Evolutionary conservation across 139 green algal species (phyloP).

Genomic region (Microglena sp.): DNA sequence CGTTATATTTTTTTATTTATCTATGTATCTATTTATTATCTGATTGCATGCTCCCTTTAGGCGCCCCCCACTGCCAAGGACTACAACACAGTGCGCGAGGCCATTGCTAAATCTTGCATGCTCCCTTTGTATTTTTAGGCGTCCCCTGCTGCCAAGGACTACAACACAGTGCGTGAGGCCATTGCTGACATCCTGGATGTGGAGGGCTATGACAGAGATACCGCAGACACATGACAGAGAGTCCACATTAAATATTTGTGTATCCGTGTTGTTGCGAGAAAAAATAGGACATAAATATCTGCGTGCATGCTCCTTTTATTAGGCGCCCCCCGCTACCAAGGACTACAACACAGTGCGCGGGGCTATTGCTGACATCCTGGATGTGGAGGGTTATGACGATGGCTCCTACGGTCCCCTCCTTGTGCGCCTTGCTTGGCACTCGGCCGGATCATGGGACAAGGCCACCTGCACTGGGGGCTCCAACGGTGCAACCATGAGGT

Average conservation of each 20-base stretch:
- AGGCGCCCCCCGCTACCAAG: constrained; percentile 7
- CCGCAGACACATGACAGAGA: too few species aligned
- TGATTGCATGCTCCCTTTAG: too few species aligned
- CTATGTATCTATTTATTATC: too few species aligned
- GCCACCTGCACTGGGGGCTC: constrained; percentile 58
- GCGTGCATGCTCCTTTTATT: background rate
- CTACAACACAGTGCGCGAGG: constrained; percentile 57
- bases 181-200: constrained; percentile 59
- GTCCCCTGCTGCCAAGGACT: constrained; percentile 39
- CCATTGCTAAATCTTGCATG: constrained; percentile 58
- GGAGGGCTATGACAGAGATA: constrained; percentile 70
- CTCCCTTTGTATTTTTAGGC: too few species aligned
- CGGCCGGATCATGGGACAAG: constrained; percentile 77
- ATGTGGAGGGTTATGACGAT: constrained; percentile 70
- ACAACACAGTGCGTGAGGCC: constrained; percentile 50
- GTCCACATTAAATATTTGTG: too few species aligned
- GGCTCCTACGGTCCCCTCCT: constrained; percentile 65
- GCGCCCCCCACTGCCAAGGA: constrained; percentile 41
- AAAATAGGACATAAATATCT: background rate
- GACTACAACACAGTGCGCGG: constrained; percentile 65
- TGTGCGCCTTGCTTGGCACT: constrained; percentile 76
- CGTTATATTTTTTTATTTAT: too few species aligned
- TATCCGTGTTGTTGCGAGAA: too few species aligned
- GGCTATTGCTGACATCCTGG: constrained; percentile 58
- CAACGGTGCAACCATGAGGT: constrained; percentile 82